Base-by-base conservation (phyloP, 441 rosid genomes). In the Cnidoscolus chayamansa region DNA sequence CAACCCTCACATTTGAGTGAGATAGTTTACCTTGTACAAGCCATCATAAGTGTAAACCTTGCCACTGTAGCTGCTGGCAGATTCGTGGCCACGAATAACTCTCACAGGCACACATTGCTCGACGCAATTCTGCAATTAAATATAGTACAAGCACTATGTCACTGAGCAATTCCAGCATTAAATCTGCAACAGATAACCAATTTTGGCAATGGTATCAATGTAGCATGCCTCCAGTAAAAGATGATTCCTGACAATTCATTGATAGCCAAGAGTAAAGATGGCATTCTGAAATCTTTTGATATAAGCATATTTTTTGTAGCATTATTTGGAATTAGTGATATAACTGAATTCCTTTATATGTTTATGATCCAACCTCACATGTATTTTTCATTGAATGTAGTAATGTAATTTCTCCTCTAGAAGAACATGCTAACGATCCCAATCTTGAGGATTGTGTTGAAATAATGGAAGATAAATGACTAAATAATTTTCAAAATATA, bases 31-130 rank as follows among this genome's bases (percentile, higher is more conserved):
- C 93, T 83, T 76, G 81, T 93, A 93, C 75, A 93, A 77, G 37
- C 98, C 98, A 85, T 91, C 97, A 63, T 93, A 93, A 2, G 96
- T 87, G 78, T 91, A 93, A 59, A 90, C 82, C 76, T 73, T 89
- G 74, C 89, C 86, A 74, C 82, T 51, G 75, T 90, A 91, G 84
- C 97, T 91, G 73, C 81, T 86, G 16, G 47, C 40, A 68, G 84
- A 88, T 37, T 80, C 74, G 67, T 88, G 98, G 53, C 98, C 97
- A 60, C 98, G 96, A 71, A 85, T 63, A 54, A 93, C 97, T 81
- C 98, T 83, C 59, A 93, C 94, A 61, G 96, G 86, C 65, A 87
- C 83, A 25, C 73, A n/a, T 59, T 84, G 84, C 15, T 88, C 93
- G 56, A 82, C 80, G 71, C 86, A 84, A 68, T 92, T 87, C 96